A percentile compares a stretch with the other conserved stretches of the same genome.
These are phyloP conservation scores for Ceratocystis cacaofunesta DNA, from an alignment of 2,329 filamentous ascomycete genomes.

Conservation along the genomic window DNA sequence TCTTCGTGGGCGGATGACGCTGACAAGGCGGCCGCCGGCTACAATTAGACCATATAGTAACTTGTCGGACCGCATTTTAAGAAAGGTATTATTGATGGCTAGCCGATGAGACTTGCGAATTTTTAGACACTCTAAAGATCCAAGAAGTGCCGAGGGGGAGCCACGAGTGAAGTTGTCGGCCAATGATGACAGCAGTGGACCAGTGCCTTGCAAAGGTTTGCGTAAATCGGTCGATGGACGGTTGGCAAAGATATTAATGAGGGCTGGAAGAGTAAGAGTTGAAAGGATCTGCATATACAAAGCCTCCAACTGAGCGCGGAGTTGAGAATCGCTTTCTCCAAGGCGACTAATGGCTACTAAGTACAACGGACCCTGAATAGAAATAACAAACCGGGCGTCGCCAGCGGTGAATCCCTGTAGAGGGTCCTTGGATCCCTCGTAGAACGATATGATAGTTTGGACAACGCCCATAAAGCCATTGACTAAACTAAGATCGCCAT, in stretches of 20 bases:
- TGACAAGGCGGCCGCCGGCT: conserved; percentile 81
- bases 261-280: conserved; percentile 74
- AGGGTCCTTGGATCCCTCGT: conserved; percentile 63
- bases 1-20: conserved; percentile 83
- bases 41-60: conserved; percentile 89
- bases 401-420: conserved; percentile 79
- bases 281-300: conserved; percentile 98
- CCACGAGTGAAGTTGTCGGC: conserved; percentile 90
- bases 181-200: conserved; percentile 75
- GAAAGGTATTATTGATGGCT: conserved; percentile 70
- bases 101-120: conserved; percentile 77
- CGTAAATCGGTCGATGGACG: conserved; percentile 89
- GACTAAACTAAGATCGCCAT: conserved; percentile 78
- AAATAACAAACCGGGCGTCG: conserved; percentile 68
- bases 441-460: conserved; percentile 96
- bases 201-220: conserved; percentile 79
- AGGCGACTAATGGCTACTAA: conserved; percentile 86
- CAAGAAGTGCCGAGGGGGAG: conserved; percentile 75
- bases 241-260: conserved; percentile 75
- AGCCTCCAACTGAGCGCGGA: conserved; percentile 77
- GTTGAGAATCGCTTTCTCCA: conserved; percentile 79
- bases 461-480: conserved; percentile 90
- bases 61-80: conserved; percentile 62
- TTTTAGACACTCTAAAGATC: conserved; percentile 83
- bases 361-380: conserved; percentile 74